phyloP scores from a whole-genome alignment of 2,329 filamentous ascomycete species.

The Truncatella angustata region DNA sequence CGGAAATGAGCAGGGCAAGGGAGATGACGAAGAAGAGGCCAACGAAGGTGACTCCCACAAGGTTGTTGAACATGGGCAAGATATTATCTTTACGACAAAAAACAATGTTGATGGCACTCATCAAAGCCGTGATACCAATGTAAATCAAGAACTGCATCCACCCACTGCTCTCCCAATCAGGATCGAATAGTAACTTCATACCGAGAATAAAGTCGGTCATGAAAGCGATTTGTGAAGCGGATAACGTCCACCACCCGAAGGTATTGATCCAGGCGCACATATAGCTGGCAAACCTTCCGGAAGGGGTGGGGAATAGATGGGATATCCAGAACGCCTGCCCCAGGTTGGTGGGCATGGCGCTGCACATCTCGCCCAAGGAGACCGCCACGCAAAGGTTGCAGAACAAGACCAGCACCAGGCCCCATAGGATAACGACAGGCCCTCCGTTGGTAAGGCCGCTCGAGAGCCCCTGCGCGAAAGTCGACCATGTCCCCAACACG shows the following conservation, averaged over 20 bases:
- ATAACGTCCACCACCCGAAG: slow-evolving; percentile 58
- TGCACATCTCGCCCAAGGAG: slow-evolving; percentile 55
- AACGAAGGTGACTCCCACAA: slow-evolving; percentile 52
- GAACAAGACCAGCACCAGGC: slow-evolving; percentile 47
- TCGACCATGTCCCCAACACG: slow-evolving; percentile 57
- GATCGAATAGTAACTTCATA: slow-evolving; percentile 54
- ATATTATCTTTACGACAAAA: slow-evolving; percentile 47
- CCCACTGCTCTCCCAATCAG: slow-evolving; percentile 43
- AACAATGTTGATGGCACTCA: slow-evolving; percentile 50
- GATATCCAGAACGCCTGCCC: slow-evolving; percentile 60
- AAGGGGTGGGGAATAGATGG: slow-evolving; percentile 34
- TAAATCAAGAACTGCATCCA: slow-evolving; percentile 58
- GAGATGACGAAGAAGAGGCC: slow-evolving; percentile 51
- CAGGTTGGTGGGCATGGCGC: slow-evolving; percentile 58
- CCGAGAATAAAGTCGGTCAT: slow-evolving; percentile 57
- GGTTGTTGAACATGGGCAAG: slow-evolving; percentile 54
- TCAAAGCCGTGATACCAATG: slow-evolving; percentile 43
- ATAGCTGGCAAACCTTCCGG: slow-evolving; percentile 51
- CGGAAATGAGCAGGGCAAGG: slow-evolving; percentile 49
- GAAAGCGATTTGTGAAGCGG: slow-evolving; percentile 54
- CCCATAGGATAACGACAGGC: slow-evolving; percentile 54
- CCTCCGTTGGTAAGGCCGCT: slow-evolving; percentile 55
- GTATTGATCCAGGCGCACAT: slow-evolving; percentile 61
- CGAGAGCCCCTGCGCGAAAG: slow-evolving; percentile 51
- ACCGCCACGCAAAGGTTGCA: slow-evolving; percentile 54